Conservation (phyloP, 2,329 filamentous ascomycete species). For the Corinectria fuckeliana region DNA sequence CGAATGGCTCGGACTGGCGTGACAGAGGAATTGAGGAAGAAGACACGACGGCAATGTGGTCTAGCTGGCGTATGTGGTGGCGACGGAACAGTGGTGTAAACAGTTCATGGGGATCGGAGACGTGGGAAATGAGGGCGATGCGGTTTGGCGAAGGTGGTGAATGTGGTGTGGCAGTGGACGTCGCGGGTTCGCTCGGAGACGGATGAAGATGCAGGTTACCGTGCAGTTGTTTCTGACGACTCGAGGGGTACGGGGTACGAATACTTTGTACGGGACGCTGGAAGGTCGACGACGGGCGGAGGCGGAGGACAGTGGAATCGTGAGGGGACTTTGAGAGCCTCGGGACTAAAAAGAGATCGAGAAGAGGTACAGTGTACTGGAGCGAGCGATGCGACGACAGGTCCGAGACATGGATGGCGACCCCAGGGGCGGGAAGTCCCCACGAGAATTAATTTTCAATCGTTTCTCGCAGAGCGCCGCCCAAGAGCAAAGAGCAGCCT, state of each 20-base stretch:
- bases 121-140: background rate
- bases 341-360: too few relatives aligned
- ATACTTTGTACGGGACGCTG: too few relatives aligned
- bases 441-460: background rate
- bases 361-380: background rate
- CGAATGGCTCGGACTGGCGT: too few relatives aligned
- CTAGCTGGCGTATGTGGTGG: background rate
- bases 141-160: background rate
- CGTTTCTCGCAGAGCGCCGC: background rate
- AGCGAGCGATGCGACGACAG: background rate
- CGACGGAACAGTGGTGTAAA: conserved; percentile 3
- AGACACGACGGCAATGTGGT: background rate
- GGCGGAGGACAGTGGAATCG: too few relatives aligned
- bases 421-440: background rate
- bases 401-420: background rate
- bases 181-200: conserved; percentile 1
- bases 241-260: too few relatives aligned
- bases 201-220: background rate
- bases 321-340: too few relatives aligned
- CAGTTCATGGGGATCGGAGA: background rate
- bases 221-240: background rate
- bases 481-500: background rate
- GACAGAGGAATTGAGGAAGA: too few relatives aligned
- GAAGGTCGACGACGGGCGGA: too few relatives aligned
- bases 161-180: conserved; percentile 6